Base-by-base conservation (phyloP, 495 filamentous ascomycete species). In the Aspergillus asperescens region DNA sequence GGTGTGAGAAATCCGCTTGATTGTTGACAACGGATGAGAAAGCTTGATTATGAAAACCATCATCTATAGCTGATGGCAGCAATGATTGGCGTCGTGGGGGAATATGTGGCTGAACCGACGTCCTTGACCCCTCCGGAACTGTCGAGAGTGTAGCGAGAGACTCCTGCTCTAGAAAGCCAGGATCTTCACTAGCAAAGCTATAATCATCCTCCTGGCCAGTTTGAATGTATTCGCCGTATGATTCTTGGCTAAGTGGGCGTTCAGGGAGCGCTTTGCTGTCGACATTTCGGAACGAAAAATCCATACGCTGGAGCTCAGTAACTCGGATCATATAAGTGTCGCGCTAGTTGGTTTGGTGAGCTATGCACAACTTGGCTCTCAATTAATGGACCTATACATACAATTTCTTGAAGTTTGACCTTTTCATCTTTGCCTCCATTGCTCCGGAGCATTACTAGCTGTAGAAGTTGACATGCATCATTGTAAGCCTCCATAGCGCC, bases 401-500 rank as follows among this genome's bases (percentile, higher is more conserved):
- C 90, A 70, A 98, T 95, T 38, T 85, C 81, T 63, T 90, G 87
- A 39, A 98, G 72, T 68, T 96, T 96, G 48, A 78, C 74, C 63
- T 80, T 84, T 64, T 97, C 89, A 40, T 79, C 77, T n/a, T 91
- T 87, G 24, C 88, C 84, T 5, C 81, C 85, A 25, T 84, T 81
- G 55, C 88, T 94, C 56, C 87, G 81, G 24, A 79, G 64, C 81
- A 97, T 87, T n/a, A 96, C 91, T 56, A 89, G 78, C 58, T 89
- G 84, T 22, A 98, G 72, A 56, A 97, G 70, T 19, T 79, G 74
- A 59, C 94, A 95, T 5, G 92, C 91, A 70, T 97, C 94, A 15
- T 76, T 77, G 63, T 98, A 98, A 20, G 93, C 90, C 60, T 89
- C 81, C 73, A 93, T 86, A 24, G 93, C 93, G 20, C 90, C 90